Evolutionary conservation across 2,329 filamentous ascomycete genomes (phyloP).

Genomic region (Colletotrichum lindemuthianum): DNA sequence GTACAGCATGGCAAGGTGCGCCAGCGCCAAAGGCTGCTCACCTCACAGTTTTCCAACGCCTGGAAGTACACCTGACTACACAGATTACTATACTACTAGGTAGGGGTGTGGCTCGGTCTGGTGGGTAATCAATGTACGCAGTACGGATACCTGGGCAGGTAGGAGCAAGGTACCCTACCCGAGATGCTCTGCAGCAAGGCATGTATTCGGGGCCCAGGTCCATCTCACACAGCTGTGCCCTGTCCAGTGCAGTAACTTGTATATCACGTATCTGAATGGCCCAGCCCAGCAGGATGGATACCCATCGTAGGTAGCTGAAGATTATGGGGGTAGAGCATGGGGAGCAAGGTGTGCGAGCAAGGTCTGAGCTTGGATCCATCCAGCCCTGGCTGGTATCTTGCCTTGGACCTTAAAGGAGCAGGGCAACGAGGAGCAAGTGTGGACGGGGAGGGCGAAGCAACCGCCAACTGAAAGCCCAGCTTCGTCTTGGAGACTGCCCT

Average conservation of each 20-base stretch:
- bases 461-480: constrained; percentile 3
- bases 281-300: constrained; percentile 27
- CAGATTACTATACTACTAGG: background rate
- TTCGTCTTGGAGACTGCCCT: constrained; percentile 2
- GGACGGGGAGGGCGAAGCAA: constrained; percentile 2
- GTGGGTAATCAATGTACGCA: constrained; percentile 17
- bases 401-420: constrained; percentile 19
- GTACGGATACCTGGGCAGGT: too few species aligned
- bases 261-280: background rate
- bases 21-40: too few species aligned
- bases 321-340: constrained; percentile 7
- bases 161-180: constrained; percentile 20
- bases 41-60: too few species aligned
- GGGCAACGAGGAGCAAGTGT: constrained; percentile 12
- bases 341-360: constrained; percentile 28
- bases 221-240: constrained; percentile 19
- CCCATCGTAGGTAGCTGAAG: constrained; percentile 4
- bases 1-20: background rate
- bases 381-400: constrained; percentile 18
- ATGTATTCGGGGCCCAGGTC: constrained; percentile 16
- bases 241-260: background rate
- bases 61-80: constrained; percentile 3
- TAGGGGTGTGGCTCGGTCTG: constrained; percentile 36
- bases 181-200: constrained; percentile 3
- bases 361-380: constrained; percentile 33